phyloP scores from a whole-genome alignment of 139 green algal genomes.

The Ettlia oleoabundans region DNA sequence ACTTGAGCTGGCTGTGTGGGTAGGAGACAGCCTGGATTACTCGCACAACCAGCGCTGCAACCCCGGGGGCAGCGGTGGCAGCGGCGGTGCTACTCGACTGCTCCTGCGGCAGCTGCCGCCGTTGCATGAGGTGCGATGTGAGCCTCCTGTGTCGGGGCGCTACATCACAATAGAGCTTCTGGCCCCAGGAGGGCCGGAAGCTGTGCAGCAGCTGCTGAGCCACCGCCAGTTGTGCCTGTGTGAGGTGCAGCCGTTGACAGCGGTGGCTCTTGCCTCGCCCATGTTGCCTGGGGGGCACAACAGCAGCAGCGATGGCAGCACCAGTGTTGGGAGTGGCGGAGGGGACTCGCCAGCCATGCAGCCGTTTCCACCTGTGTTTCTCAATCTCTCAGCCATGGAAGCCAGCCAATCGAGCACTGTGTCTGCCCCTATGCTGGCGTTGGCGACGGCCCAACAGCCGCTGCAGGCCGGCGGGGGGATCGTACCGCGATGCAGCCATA shows the following conservation, averaged over 20 bases:
- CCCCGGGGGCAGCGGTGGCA: neutral
- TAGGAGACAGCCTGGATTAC: conserved; percentile 27
- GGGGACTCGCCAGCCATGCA: neutral
- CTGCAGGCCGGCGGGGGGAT: neutral
- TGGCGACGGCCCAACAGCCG: neutral
- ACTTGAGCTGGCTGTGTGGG: conserved; percentile 7
- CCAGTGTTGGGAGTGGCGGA: neutral
- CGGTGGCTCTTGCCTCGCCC: neutral
- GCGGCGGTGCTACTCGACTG: neutral
- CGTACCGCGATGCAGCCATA: neutral
- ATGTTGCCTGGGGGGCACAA: neutral
- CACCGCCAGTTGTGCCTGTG: conserved; percentile 20
- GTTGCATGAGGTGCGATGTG: neutral
- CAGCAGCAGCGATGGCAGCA: neutral
- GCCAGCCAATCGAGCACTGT: neutral
- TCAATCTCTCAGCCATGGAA: neutral
- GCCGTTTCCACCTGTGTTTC: neutral
- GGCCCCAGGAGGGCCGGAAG: neutral
- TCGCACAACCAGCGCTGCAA: conserved; percentile 7
- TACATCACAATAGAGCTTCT: neutral
- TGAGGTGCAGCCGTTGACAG: conserved; percentile 24
- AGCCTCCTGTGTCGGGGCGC: neutral
- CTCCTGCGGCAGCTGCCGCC: neutral
- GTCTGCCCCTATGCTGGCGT: too few relatives aligned
- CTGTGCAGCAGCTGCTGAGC: conserved; percentile 1